Evolutionary conservation across 441 rosid genomes (phyloP).

Genomic region (Raphanus hybrid): DNA sequence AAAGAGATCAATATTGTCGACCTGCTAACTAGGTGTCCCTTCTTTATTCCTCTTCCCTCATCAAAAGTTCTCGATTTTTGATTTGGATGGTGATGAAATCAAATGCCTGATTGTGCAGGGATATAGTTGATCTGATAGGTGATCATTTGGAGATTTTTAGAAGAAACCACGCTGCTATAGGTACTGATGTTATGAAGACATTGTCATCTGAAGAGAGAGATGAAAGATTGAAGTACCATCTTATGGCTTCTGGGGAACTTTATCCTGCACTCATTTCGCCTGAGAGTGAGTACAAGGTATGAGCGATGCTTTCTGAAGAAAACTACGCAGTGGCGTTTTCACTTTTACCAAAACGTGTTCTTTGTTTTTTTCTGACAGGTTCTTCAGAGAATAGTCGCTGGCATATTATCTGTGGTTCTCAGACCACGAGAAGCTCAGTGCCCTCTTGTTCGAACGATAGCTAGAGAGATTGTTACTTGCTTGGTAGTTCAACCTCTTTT

Average conservation of each 20-base stretch:
- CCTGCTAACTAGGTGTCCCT: constrained; percentile 67
- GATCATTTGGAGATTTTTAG: constrained; percentile 94
- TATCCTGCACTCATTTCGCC: constrained; percentile 92
- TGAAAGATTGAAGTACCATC: constrained; percentile 91
- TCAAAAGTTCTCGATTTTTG: background rate
- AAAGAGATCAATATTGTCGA: constrained; percentile 89
- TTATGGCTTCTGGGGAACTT: constrained; percentile 86
- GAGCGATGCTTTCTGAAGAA: constrained; percentile 52
- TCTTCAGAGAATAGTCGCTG: constrained; percentile 82
- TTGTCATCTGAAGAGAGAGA: constrained; percentile 93
- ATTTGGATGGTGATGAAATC: constrained; percentile 34
- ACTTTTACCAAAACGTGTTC: constrained; percentile 23
- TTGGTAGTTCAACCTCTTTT: constrained; percentile 89
- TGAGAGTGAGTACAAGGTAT: constrained; percentile 99
- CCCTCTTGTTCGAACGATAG: constrained; percentile 86
- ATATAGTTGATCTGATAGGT: constrained; percentile 87
- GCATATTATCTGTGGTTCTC: constrained; percentile 81
- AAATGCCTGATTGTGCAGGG: constrained; percentile 65
- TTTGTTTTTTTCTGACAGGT: constrained; percentile 51
- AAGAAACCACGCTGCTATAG: constrained; percentile 90
- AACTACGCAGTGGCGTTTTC: constrained; percentile 6
- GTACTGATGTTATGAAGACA: constrained; percentile 89
- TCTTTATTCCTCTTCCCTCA: background rate
- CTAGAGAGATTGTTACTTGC: constrained; percentile 96
- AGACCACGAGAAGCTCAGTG: constrained; percentile 92